phyloP scores from a whole-genome alignment of 2,329 filamentous ascomycete genomes.

The Neopestalotiopsis rosae region DNA sequence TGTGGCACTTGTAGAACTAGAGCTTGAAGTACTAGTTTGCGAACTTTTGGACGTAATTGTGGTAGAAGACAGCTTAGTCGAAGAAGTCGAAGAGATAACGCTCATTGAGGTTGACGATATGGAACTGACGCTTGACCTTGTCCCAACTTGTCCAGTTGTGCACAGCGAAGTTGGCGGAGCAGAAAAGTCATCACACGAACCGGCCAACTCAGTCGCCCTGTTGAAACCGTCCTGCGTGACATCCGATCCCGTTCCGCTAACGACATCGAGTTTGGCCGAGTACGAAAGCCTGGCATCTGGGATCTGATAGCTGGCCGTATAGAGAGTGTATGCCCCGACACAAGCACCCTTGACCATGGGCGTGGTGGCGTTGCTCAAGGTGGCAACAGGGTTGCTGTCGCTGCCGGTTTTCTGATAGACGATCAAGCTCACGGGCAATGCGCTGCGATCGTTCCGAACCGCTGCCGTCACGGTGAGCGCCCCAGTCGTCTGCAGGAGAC shows the following conservation, averaged over 20 bases:
- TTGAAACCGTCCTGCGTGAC: conserved; percentile 54
- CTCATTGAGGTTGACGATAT: not conserved
- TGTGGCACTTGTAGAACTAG: conserved; percentile 30
- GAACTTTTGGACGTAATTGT: conserved; percentile 24
- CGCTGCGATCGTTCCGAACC: conserved; percentile 50
- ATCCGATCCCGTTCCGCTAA: conserved; percentile 41
- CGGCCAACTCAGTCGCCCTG: conserved; percentile 47
- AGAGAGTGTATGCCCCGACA: conserved; percentile 55
- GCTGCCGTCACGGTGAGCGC: conserved; percentile 51
- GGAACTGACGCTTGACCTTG: not conserved
- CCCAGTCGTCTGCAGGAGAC: conserved; percentile 49
- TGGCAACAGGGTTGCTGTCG: conserved; percentile 45
- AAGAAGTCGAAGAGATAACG: not conserved
- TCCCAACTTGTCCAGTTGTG: conserved; percentile 22
- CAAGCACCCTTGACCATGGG: conserved; percentile 49
- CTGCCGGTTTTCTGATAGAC: conserved; percentile 49
- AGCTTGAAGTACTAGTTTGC: conserved; percentile 33
- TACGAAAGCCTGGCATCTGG: conserved; percentile 47
- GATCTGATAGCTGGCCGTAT: conserved; percentile 47
- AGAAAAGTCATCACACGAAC: conserved; percentile 48
- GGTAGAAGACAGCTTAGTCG: not conserved
- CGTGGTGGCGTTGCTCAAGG: conserved; percentile 42
- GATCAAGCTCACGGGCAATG: conserved; percentile 45
- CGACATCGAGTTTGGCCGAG: conserved; percentile 52
- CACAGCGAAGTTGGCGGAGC: conserved; percentile 37